These are phyloP conservation scores for Venturia pyrina DNA, from an alignment of 2,329 filamentous ascomycete species.

Conservation along the genomic window DNA sequence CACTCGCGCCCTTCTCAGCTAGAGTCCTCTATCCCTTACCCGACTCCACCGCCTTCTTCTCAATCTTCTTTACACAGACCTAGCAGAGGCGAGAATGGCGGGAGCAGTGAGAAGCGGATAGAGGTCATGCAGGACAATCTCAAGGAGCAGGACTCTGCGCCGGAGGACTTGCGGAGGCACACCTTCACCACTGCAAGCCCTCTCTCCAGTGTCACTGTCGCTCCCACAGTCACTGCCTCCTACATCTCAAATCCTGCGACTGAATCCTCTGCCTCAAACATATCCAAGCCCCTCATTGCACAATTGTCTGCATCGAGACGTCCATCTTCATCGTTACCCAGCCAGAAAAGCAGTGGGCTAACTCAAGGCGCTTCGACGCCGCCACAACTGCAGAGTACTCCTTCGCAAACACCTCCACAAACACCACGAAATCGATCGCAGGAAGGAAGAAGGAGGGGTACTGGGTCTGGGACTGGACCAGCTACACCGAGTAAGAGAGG, in stretches of 20 bases:
- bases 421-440: constrained; percentile 79
- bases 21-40: constrained; percentile 21
- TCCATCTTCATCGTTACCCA: constrained; percentile 48
- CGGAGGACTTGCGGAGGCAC: constrained; percentile 21
- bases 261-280: constrained; percentile 42
- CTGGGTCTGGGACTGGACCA: constrained; percentile 20
- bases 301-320: constrained; percentile 35
- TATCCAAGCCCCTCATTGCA: constrained; percentile 39
- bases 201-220: constrained; percentile 54
- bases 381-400: constrained; percentile 71
- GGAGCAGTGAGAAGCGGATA: constrained; percentile 3
- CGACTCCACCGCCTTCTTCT: constrained; percentile 32
- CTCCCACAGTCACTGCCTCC: constrained; percentile 52
- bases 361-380: constrained; percentile 60
- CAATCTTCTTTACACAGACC: constrained; percentile 27
- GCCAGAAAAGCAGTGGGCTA: constrained; percentile 60
- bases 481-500: constrained; percentile 16
- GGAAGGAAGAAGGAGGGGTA: constrained; percentile 34
- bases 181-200: constrained; percentile 37
- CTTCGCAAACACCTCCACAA: constrained; percentile 84
- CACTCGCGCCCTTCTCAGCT: constrained; percentile 14
- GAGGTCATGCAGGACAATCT: neutral
- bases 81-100: constrained; percentile 17
- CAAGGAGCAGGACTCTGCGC: neutral
- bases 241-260: constrained; percentile 60